Evolutionary conservation across 768 basidiomycete genomes (phyloP).

Genomic region (Leccinum disarticulatum): DNA sequence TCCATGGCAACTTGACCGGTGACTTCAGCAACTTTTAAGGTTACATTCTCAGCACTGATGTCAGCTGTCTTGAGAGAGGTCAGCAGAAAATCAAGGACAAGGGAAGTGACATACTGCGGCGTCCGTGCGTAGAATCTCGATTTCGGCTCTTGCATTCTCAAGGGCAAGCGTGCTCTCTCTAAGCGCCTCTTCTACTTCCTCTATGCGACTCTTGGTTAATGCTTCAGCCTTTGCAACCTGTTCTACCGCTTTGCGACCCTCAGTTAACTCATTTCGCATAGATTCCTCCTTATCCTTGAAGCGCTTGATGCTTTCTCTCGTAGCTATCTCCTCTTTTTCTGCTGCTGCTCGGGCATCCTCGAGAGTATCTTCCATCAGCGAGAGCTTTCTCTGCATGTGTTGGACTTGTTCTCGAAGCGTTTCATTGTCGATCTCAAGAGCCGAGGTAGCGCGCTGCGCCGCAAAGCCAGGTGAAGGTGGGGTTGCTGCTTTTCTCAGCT

Average conservation of each 20-base stretch:
- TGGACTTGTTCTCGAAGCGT: constrained; percentile 85
- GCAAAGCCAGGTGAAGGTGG: constrained; percentile 36
- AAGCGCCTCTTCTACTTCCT: constrained; percentile 88
- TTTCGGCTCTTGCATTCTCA: constrained; percentile 87
- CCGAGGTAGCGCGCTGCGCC: constrained; percentile 54
- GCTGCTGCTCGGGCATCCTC: constrained; percentile 71
- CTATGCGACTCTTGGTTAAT: constrained; percentile 60
- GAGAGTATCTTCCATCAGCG: constrained; percentile 76
- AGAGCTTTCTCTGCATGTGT: constrained; percentile 78
- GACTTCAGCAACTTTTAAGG: constrained; percentile 48
- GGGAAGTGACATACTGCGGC: constrained; percentile 54
- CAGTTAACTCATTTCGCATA: constrained; percentile 68
- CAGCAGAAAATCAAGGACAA: constrained; percentile 6
- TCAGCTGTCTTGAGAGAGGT: constrained; percentile 42
- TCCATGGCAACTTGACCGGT: constrained; percentile 51
- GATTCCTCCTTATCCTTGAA: constrained; percentile 73
- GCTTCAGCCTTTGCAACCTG: constrained; percentile 61
- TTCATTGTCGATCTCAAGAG: constrained; percentile 93
- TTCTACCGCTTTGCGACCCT: constrained; percentile 65
- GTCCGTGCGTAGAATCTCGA: constrained; percentile 76
- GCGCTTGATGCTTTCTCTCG: constrained; percentile 63
- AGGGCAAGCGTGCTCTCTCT: constrained; percentile 84
- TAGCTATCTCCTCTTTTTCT: constrained; percentile 68
- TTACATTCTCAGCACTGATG: constrained; percentile 44
- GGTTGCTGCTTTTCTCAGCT: constrained; percentile 33